These are phyloP conservation scores for Platismatia glauca DNA, from an alignment of 495 filamentous ascomycete genomes.

Conservation along the genomic window DNA sequence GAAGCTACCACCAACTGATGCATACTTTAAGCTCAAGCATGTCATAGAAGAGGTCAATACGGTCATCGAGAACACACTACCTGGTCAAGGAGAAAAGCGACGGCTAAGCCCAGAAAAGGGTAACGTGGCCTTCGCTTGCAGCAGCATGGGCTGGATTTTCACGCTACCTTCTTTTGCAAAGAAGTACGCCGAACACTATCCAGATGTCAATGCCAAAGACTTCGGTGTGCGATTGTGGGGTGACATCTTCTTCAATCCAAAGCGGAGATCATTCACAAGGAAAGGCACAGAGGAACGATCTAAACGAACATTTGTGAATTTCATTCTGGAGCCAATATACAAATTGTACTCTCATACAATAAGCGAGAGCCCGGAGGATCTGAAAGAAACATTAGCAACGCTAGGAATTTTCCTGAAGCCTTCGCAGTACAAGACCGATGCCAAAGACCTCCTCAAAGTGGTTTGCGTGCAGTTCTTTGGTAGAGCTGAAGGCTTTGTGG, in stretches of 20 bases:
- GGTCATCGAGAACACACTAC: conserved; percentile 77
- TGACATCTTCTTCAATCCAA: conserved; percentile 92
- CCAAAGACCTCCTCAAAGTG: conserved; percentile 76
- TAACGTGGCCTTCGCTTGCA: conserved; percentile 91
- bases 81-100: conserved; percentile 69
- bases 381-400: conserved; percentile 69
- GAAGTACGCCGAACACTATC: conserved; percentile 89
- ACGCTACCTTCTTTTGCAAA: conserved; percentile 86
- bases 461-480: conserved; percentile 97
- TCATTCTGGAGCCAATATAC: conserved; percentile 93
- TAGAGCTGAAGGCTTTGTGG: conserved; percentile 79
- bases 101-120: conserved; percentile 92
- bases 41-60: conserved; percentile 97
- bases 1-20: conserved; percentile 88
- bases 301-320: conserved; percentile 85
- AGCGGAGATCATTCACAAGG: conserved; percentile 79
- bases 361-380: conserved; percentile 77
- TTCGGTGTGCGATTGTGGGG: conserved; percentile 85
- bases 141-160: conserved; percentile 92
- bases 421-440: conserved; percentile 80
- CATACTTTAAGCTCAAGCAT: conserved; percentile 97
- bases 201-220: conserved; percentile 58
- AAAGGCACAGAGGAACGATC: conserved; percentile 73
- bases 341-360: conserved; percentile 96
- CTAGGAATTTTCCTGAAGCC: conserved; percentile 83